Base-by-base conservation (phyloP, 1,284 basidiomycete genomes). In the Ustilago esculenta region DNA sequence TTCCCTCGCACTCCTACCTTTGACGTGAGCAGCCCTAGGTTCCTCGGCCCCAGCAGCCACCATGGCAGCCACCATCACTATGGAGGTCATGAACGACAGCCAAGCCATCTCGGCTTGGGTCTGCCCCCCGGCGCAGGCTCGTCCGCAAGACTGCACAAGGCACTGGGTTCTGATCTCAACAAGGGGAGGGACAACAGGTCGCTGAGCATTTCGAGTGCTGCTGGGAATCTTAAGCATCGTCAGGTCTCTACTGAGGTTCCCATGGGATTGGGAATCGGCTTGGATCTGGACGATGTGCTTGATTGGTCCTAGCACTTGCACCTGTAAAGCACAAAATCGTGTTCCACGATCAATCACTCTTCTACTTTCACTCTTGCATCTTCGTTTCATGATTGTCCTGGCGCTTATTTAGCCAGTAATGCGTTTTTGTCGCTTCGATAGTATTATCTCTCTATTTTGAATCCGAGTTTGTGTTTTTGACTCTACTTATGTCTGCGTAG, bases 1-100 rank as follows among this genome's bases (percentile, higher is more conserved):
- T 74, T 74, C 59, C 72, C 72, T 21, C 43, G 64, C 17, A 74
- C 72, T 12, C 72, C 72, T 25, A 74, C 72, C 14, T 68, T 72
- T 25, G 68, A 72, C 47, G 48, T 54, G 52, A 48, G 54, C 61
- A 70, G 68, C 47, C 68, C 68, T 20, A 47, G 68, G 4, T 66
- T 60, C 45, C 21, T 59, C 32, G 39, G 27, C 27, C 7, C 27
- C 12, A 29, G 27, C 27, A 29, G 27, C 27, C 27, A 29, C 27
- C 27, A 29, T 29, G 27, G 7, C 27, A 7, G 23, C 15, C 52
- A 56, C 14, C 50, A 44, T 29, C 40, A 45, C 24, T 47, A 35
- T n/a, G 59, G 52, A 4, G 33, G 21, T 6, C 67, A 61, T 37
- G 61, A 71, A 27, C 40, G 67, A 18, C 63, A 58, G 33, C 45